phyloP scores from a whole-genome alignment of 805 yeast species.

The Kuraishia floccosa region DNA sequence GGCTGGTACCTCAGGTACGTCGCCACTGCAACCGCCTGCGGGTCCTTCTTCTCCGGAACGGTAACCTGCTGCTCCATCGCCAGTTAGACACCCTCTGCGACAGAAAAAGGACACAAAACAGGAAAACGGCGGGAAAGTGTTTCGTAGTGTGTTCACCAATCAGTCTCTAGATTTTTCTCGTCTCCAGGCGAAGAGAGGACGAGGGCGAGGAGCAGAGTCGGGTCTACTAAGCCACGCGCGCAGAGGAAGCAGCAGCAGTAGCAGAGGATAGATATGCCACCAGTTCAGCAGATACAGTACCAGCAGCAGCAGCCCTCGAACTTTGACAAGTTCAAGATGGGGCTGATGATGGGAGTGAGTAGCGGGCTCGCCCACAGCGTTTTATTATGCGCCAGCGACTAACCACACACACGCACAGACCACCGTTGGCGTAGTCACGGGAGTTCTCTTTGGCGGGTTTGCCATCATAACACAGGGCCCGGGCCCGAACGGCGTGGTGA shows the following conservation, averaged over 20 bases:
- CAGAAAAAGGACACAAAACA: no score
- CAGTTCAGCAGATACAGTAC: conserved; percentile 58
- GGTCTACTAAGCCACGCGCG: no score
- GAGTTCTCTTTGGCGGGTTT: conserved; percentile 88
- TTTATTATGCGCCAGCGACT: no score
- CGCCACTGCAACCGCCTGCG: conserved; percentile 61
- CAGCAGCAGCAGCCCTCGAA: conserved; percentile 68
- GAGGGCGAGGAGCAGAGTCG: no score
- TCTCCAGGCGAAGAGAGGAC: no score
- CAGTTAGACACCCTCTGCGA: no score
- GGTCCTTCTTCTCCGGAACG: conserved; percentile 20
- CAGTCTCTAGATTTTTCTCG: no score
- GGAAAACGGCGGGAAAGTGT: no score
- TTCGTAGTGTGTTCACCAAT: no score
- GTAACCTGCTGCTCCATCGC: conserved; percentile 5
- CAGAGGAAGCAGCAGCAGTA: no score
- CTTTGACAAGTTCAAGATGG: conserved; percentile 97
- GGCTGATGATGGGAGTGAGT: conserved; percentile 85
- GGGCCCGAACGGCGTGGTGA: conserved; percentile 96
- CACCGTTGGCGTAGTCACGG: conserved; percentile 88
- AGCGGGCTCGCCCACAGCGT: no score
- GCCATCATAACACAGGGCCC: conserved; percentile 89
- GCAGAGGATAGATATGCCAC: no score
- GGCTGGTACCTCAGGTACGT: conserved; percentile 53
- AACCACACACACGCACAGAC: conserved; percentile 18